A percentile compares a stretch with the other conserved stretches of the same genome.
Evolutionary conservation across 139 green algal genomes (phyloP).

Genomic region (Chlorella sp.): DNA sequence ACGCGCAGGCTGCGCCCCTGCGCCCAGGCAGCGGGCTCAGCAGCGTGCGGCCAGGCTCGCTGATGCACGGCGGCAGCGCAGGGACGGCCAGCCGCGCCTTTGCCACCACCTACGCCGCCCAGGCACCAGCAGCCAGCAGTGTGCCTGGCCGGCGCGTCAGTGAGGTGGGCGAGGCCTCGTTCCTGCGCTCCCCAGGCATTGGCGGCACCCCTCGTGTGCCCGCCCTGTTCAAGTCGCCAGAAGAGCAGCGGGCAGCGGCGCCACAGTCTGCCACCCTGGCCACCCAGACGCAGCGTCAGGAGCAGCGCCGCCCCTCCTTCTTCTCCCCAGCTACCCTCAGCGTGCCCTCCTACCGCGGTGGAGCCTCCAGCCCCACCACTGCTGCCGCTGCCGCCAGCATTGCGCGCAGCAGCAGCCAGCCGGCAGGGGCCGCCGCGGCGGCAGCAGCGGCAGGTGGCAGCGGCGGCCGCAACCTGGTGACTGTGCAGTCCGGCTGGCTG

Average conservation of each 20-base stretch:
- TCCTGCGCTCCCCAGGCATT: background rate
- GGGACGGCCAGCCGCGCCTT: background rate
- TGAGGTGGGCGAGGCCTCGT: background rate
- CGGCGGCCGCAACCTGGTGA: background rate
- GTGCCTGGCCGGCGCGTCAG: slow-evolving; percentile 8
- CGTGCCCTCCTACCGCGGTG: background rate
- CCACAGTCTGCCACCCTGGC: background rate
- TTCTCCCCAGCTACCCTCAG: background rate
- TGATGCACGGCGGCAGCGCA: background rate
- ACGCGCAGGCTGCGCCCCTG: background rate
- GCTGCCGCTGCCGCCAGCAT: background rate
- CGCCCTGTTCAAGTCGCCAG: slow-evolving; percentile 18
- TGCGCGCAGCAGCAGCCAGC: background rate
- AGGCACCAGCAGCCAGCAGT: background rate
- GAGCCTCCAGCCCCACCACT: background rate
- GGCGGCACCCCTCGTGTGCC: background rate
- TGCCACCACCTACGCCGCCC: background rate
- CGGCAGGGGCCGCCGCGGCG: background rate
- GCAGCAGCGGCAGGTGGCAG: background rate
- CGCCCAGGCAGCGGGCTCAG: slow-evolving; percentile 15
- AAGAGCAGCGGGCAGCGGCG: background rate
- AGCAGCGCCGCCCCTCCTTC: background rate
- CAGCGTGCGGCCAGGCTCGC: background rate
- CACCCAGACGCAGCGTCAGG: background rate
- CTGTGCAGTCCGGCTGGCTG: background rate